A percentile compares a stretch with the other conserved stretches of the same genome.
Conservation (phyloP, 768 basidiomycete genomes). For the Rhodosporidiobolus sp. region DNA sequence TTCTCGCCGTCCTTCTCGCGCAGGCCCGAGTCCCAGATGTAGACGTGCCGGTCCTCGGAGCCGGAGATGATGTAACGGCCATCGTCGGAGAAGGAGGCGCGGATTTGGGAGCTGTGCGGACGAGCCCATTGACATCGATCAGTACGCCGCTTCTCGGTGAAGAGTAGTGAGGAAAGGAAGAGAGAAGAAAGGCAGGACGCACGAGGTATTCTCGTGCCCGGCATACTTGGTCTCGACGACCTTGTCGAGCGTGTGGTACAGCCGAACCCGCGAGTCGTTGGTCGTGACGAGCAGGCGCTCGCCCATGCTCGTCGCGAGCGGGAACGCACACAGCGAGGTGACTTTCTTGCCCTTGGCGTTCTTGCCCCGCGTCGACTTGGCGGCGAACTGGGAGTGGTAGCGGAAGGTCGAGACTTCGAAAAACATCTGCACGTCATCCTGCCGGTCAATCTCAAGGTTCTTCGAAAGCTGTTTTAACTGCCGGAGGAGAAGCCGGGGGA, state of each 20-base stretch:
- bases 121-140: background rate
- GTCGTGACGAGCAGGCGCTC: constrained; percentile 43
- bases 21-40: constrained; percentile 31
- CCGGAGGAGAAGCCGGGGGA: no score
- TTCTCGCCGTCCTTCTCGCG: background rate
- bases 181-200: constrained; percentile 26
- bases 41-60: constrained; percentile 34
- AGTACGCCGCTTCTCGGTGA: no score
- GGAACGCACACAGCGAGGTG: constrained; percentile 39
- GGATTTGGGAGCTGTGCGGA: constrained; percentile 29
- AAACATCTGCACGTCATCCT: no score
- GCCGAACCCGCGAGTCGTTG: constrained; percentile 44
- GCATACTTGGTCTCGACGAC: constrained; percentile 41
- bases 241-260: constrained; percentile 41
- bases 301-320: constrained; percentile 16
- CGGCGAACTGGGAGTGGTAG: constrained; percentile 31
- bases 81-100: constrained; percentile 41
- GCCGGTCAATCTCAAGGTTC: no score
- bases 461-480: no score
- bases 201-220: constrained; percentile 44
- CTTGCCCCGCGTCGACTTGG: constrained; percentile 41
- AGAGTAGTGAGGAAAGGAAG: constrained; percentile 12
- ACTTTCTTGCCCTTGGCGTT: constrained; percentile 45
- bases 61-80: constrained; percentile 43
- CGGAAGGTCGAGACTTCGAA: constrained; percentile 39